Evolutionary conservation across 352 stramenopile genomes (phyloP), one percentile per base, ranked within the genome.

Genomic region (Phytophthora fragariae): DNA sequence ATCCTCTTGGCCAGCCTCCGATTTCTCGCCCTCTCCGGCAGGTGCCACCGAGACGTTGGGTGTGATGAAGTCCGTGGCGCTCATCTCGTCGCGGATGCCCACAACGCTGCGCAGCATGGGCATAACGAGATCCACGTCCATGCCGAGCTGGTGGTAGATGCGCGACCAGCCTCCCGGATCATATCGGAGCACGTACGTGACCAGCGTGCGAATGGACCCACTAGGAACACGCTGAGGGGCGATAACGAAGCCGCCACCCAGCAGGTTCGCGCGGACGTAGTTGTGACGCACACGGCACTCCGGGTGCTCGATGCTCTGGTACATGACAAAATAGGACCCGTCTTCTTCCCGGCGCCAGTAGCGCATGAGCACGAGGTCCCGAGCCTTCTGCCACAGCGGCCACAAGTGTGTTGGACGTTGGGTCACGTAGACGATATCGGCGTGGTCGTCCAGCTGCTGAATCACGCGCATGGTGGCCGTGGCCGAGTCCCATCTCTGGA

Each of bases 251-350:
- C 89, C 90, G 11, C 89, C 90, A 31, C 88, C 90, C 3, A 96
- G 70, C 8, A 97, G 64, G 15, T 88, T 92, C 2, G 89, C 90
- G 24, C 90, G 90, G 52, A 97, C 89, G 63, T 89, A 97, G 68
- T 96, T 95, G 76, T 95, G 89, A 31, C 90, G 88, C 71, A 96
- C 88, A 41, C 89, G 89, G 52, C 89, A 95, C 63, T 97, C 89
- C 0, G 90, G 89, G 68, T 97, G 90, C 52, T 92, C 86, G 49
- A 94, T 90, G 62, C 87, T 95, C 76, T 97, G 89, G 80, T 94
- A 97, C 89, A 97, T 97, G 80, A 97, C 89, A 73, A 97, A 96
- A 71, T 94, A 97, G 41, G 89, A 95, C 17, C 90, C 90, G 65
- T 97, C 90, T 73, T 97, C 90, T 72, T 97, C 90, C 19, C 89